A percentile compares a stretch with the other conserved stretches of the same genome.
Evolutionary conservation across 805 yeast species (phyloP).

Genomic region (Lipomyces orientalis): DNA sequence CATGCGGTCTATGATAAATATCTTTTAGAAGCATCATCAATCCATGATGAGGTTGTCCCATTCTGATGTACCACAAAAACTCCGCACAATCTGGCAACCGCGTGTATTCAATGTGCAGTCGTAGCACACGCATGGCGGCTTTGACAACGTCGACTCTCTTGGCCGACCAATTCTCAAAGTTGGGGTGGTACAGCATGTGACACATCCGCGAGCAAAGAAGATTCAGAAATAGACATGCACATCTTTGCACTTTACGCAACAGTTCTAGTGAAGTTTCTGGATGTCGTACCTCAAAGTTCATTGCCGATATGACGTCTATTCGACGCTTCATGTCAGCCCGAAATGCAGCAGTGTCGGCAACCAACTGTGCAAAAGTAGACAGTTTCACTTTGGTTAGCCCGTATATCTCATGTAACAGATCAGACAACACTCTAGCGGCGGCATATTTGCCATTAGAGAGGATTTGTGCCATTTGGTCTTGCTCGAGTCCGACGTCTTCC

Average conservation of each 20-base stretch:
- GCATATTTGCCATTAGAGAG: constrained; percentile 22
- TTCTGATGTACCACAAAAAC: constrained; percentile 14
- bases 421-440: constrained; percentile 9
- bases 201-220: constrained; percentile 13
- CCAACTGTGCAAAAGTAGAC: not conserved
- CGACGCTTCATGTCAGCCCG: constrained; percentile 2
- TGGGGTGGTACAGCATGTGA: constrained; percentile 14
- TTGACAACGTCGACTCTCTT: constrained; percentile 9
- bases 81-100: constrained; percentile 1
- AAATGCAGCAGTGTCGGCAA: not conserved
- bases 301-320: not conserved
- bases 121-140: constrained; percentile 24
- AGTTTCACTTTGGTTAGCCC: constrained; percentile 12
- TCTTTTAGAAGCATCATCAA: constrained; percentile 24
- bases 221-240: constrained; percentile 7
- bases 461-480: constrained; percentile 23
- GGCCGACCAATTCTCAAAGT: not conserved
- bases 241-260: not conserved
- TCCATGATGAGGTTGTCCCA: constrained; percentile 23
- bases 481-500: constrained; percentile 15
- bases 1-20: constrained; percentile 15
- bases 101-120: constrained; percentile 9
- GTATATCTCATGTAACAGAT: constrained; percentile 24
- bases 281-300: not conserved
- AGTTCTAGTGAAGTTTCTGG: not conserved